These are phyloP conservation scores for Harringtonia lauricola DNA, from an alignment of 2,329 filamentous ascomycete genomes.

Conservation along the genomic window DNA sequence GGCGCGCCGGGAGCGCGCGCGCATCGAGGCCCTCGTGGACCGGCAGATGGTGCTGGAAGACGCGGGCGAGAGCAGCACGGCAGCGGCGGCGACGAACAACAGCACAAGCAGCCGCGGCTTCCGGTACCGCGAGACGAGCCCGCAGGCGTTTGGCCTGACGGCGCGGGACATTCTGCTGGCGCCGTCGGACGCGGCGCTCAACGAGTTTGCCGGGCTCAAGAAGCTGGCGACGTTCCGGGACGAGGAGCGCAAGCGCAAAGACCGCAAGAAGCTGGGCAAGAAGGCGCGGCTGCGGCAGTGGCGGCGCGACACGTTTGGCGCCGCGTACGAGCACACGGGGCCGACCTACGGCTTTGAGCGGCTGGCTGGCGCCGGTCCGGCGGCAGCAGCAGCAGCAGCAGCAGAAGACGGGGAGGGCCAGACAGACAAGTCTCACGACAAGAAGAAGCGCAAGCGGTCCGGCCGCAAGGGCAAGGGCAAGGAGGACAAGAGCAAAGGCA, in stretches of 20 bases:
- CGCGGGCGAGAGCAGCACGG: too few relatives aligned
- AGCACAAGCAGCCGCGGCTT: slow-evolving; percentile 34
- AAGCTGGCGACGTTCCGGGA: slow-evolving; percentile 88
- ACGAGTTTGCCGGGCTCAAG: slow-evolving; percentile 87
- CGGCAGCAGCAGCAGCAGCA: slow-evolving; percentile 15
- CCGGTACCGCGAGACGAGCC: slow-evolving; percentile 90
- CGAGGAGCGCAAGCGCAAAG: slow-evolving; percentile 75
- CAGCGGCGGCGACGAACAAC: slow-evolving; percentile 44
- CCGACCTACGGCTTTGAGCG: slow-evolving; percentile 47
- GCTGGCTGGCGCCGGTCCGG: slow-evolving; percentile 7
- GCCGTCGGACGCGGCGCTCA: slow-evolving; percentile 74
- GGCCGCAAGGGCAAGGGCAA: slow-evolving; percentile 21
- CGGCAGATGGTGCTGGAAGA: slow-evolving; percentile 62
- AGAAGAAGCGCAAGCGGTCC: slow-evolving; percentile 22
- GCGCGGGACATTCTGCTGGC: slow-evolving; percentile 82
- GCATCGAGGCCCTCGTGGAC: slow-evolving; percentile 80
- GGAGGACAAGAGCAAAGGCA: slow-evolving; percentile 3
- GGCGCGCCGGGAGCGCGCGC: slow-evolving; percentile 68
- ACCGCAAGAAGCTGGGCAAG: slow-evolving; percentile 83
- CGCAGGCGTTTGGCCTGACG: slow-evolving; percentile 80
- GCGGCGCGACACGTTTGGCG: slow-evolving; percentile 55
- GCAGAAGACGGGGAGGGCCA: slow-evolving; percentile 19
- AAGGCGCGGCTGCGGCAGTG: slow-evolving; percentile 85
- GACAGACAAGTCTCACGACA: slow-evolving; percentile 24
- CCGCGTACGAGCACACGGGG: slow-evolving; percentile 42